A percentile compares a stretch with the other conserved stretches of the same genome.
phyloP scores from a whole-genome alignment of 192 early-diverging fungal genomes.

The Podila epigama region DNA sequence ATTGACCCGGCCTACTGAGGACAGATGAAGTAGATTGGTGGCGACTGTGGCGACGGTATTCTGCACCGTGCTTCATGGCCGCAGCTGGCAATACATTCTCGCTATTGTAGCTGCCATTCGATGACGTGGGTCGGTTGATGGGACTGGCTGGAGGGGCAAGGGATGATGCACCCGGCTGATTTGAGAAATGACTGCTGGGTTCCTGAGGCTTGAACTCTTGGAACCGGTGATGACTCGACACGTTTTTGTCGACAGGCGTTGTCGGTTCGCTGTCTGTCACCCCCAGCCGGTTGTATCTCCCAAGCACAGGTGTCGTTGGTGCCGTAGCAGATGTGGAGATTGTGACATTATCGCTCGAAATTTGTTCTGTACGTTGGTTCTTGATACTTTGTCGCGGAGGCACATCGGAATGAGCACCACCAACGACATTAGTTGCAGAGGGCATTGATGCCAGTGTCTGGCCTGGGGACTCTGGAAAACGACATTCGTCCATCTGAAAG shows the following conservation, averaged over 20 bases:
- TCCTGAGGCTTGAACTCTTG: not conserved
- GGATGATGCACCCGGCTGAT: too few species aligned
- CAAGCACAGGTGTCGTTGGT: conserved; percentile 14
- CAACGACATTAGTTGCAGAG: not conserved
- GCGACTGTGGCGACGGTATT: conserved; percentile 3
- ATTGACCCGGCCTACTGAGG: conserved; percentile 3
- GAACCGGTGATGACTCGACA: not conserved
- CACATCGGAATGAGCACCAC: conserved; percentile 6
- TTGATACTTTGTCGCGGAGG: not conserved
- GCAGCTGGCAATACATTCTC: conserved; percentile 1
- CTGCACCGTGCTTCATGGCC: not conserved
- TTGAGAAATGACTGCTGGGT: conserved; percentile 1
- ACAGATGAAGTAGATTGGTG: conserved; percentile 18
- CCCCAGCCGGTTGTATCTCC: conserved; percentile 3
- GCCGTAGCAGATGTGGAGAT: conserved; percentile 15
- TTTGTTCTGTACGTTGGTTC: not conserved
- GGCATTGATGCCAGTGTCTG: conserved; percentile 13
- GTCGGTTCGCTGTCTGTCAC: conserved; percentile 11
- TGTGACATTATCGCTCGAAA: conserved; percentile 1
- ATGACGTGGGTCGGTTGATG: conserved; percentile 7
- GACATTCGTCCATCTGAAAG: conserved; percentile 44
- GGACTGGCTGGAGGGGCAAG: conserved; percentile 16
- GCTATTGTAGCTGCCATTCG: conserved; percentile 14
- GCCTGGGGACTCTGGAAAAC: conserved; percentile 13
- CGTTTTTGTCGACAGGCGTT: conserved; percentile 6